Conservation (phyloP, 805 yeast species). For the Wickerhamiella bombiphila region DNA sequence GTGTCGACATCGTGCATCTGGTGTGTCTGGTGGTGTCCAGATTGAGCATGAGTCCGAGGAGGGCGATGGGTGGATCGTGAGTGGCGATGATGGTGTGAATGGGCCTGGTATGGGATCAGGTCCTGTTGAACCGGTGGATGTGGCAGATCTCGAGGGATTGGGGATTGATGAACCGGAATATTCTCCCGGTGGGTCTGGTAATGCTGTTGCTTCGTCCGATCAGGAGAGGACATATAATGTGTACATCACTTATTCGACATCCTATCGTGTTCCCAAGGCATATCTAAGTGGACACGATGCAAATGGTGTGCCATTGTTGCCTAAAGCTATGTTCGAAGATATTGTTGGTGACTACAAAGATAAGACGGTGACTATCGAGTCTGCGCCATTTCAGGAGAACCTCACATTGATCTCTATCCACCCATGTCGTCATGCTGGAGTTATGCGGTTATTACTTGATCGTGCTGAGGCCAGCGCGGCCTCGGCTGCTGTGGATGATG, state of each 20-base stretch:
- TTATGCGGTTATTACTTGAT: slow-evolving; percentile 77
- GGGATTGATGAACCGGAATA: slow-evolving; percentile 28
- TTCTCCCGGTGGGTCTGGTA: slow-evolving; percentile 13
- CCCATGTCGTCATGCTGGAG: slow-evolving; percentile 91
- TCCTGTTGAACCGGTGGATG: slow-evolving; percentile 12
- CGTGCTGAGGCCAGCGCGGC: slow-evolving; percentile 36
- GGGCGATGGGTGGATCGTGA: slow-evolving; percentile 27
- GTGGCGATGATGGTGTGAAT: slow-evolving; percentile 17
- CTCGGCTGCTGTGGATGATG: slow-evolving; percentile 25
- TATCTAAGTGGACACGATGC: slow-evolving; percentile 76
- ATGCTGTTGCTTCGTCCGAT: slow-evolving; percentile 1
- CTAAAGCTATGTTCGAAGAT: slow-evolving; percentile 88
- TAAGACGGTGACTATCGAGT: slow-evolving; percentile 92
- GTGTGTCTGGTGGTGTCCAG: slow-evolving; percentile 3
- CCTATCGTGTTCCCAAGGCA: slow-evolving; percentile 90
- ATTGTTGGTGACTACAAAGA: slow-evolving; percentile 82
- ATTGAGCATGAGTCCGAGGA: slow-evolving; percentile 25
- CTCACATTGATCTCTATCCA: slow-evolving; percentile 77
- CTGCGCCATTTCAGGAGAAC: slow-evolving; percentile 66
- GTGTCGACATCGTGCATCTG: slow-evolving; percentile 52
- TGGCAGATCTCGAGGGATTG: slow-evolving; percentile 16
- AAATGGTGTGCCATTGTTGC: slow-evolving; percentile 73
- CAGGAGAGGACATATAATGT: slow-evolving; percentile 49
- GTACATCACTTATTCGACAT: slow-evolving; percentile 83
- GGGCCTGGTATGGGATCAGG: slow-evolving; percentile 17